phyloP scores from a whole-genome alignment of 2,329 filamentous ascomycete genomes.

The Aspergillus sp. region DNA sequence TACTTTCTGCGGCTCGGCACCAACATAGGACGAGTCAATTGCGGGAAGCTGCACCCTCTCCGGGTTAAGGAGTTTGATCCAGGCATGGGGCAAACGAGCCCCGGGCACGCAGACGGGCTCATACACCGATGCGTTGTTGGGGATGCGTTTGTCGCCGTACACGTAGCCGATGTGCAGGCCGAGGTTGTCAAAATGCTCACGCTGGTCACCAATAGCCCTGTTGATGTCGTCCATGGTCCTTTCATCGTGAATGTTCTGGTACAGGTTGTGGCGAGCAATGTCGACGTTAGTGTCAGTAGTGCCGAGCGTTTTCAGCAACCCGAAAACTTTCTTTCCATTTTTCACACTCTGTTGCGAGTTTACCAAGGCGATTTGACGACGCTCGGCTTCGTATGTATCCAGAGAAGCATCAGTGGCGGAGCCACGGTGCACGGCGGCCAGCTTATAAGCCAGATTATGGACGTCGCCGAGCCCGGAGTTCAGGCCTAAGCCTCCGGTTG shows the following conservation, averaged over 20 bases:
- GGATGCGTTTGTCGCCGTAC: conserved; percentile 1
- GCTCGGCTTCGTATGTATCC: conserved; percentile 38
- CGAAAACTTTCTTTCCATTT: conserved; percentile 45
- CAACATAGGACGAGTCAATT: too few relatives aligned
- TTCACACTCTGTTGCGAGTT: conserved; percentile 45
- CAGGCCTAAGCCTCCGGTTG: conserved; percentile 54
- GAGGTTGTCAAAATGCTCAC: conserved; percentile 15
- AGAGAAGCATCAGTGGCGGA: too few relatives aligned
- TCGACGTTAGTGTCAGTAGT: conserved; percentile 24
- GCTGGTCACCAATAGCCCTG: conserved; percentile 10
- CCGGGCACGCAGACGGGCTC: too few relatives aligned
- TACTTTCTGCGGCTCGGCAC: too few relatives aligned
- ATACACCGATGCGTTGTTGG: too few relatives aligned
- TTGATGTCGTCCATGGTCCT: conserved; percentile 3
- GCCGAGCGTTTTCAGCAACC: conserved; percentile 38
- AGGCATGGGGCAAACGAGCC: too few relatives aligned
- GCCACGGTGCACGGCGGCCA: conserved; percentile 34
- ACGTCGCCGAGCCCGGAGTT: conserved; percentile 53
- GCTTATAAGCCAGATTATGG: conserved; percentile 47
- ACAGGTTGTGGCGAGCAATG: conserved; percentile 7
- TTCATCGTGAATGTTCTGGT: conserved; percentile 7
- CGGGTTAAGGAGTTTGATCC: too few relatives aligned
- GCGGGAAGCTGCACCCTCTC: too few relatives aligned
- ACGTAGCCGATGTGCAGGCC: conserved; percentile 12
- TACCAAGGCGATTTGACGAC: conserved; percentile 38